Conservation (phyloP, 176 grass and related monocot genomes). For the Themeda triandra region DNA sequence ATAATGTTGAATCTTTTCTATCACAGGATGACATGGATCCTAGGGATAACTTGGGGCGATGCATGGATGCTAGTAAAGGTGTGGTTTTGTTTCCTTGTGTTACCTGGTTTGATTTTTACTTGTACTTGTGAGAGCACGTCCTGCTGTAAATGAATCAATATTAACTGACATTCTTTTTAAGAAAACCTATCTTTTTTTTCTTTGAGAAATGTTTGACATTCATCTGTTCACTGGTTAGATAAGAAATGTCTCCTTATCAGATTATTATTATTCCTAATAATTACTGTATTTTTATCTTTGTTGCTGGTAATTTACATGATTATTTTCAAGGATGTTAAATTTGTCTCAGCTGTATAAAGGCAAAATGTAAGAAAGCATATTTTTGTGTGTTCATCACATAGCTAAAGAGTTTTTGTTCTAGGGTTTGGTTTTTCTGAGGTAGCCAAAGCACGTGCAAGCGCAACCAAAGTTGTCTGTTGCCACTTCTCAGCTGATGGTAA, state of each 20-base stretch:
- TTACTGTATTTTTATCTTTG: background rate
- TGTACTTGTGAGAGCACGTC: background rate
- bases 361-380: background rate
- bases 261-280: slow-evolving; percentile 13
- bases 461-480: slow-evolving; percentile 83
- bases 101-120: slow-evolving; percentile 13
- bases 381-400: background rate
- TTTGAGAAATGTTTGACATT: background rate
- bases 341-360: slow-evolving; percentile 11
- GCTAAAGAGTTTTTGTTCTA: slow-evolving; percentile 30
- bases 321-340: background rate
- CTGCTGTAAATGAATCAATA: slow-evolving; percentile 20
- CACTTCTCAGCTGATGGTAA: slow-evolving; percentile 97
- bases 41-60: slow-evolving; percentile 76
- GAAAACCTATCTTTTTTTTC: background rate
- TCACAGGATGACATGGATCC: slow-evolving; percentile 98
- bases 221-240: background rate
- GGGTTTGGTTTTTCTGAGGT: slow-evolving; percentile 88
- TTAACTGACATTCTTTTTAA: background rate
- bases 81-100: slow-evolving; percentile 1
- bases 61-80: slow-evolving; percentile 96
- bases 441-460: slow-evolving; percentile 55
- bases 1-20: slow-evolving; percentile 99
- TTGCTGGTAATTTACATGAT: background rate
- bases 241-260: background rate